phyloP scores from a whole-genome alignment of 1,284 basidiomycete species.

The Apiotrichum brassicae region DNA sequence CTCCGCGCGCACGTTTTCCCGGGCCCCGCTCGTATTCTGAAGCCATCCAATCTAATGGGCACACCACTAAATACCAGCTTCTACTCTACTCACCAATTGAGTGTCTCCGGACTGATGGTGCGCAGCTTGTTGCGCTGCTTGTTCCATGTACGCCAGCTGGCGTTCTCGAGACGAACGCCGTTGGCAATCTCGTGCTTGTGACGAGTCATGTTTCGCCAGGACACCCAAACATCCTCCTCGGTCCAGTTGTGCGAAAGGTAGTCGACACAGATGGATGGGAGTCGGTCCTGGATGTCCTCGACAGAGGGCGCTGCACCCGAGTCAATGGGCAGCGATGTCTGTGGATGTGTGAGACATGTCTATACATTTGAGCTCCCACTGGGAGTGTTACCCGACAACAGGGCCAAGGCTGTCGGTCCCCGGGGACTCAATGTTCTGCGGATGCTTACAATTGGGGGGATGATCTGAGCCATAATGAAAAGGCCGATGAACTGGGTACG shows the following conservation, averaged over 20 bases:
- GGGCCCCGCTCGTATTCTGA: background rate
- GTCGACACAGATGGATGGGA: slow-evolving; percentile 58
- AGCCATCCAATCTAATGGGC: background rate
- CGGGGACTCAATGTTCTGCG: background rate
- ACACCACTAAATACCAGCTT: too few species aligned
- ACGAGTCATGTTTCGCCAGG: slow-evolving; percentile 96
- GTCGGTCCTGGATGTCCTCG: slow-evolving; percentile 50
- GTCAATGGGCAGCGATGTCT: slow-evolving; percentile 45
- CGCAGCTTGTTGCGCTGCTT: slow-evolving; percentile 96
- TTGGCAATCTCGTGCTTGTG: slow-evolving; percentile 98
- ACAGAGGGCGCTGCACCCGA: slow-evolving; percentile 49
- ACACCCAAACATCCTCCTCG: slow-evolving; percentile 97
- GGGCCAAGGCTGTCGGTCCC: too few species aligned
- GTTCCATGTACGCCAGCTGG: slow-evolving; percentile 98
- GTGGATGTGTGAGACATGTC: background rate
- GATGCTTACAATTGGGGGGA: slow-evolving; percentile 36
- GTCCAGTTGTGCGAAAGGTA: slow-evolving; percentile 87
- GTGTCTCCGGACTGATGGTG: slow-evolving; percentile 91
- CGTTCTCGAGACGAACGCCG: slow-evolving; percentile 91
- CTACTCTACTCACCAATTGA: slow-evolving; percentile 91
- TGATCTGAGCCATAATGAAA: slow-evolving; percentile 40
- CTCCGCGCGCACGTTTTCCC: slow-evolving; percentile 12
- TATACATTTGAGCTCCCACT: too few species aligned
- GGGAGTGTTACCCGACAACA: too few species aligned
- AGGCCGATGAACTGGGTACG: background rate